Evolutionary conservation across 2,329 filamentous ascomycete genomes (phyloP), one percentile per base, ranked within the genome.

Genomic region (Eurotiales sp.): DNA sequence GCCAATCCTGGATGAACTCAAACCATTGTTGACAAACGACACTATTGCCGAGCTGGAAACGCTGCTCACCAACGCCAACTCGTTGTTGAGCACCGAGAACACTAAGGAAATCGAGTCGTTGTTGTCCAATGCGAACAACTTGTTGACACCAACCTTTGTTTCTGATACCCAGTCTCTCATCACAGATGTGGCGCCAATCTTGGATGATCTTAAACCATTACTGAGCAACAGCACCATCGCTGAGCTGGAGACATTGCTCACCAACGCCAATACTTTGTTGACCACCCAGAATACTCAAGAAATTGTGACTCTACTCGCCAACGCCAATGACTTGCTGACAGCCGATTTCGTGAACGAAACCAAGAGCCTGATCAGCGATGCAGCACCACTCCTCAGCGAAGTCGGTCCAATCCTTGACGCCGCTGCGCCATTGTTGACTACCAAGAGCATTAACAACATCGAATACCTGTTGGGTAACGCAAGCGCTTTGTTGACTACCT

Each of bases 181-280:
- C 14, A 34, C 37, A 14, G 50, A 48, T n/a, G 50, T 21, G n/a
- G 45, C 36, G 22, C 45, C 45, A 21, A 47, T 52, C 8, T 30
- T 48, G 30, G 23, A 42, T 42, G 44, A 46, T 32, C 30, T 46
- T 27, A 46, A 46, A 17, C 44, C 50, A 42, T 37, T 52, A n/a
- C 36, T 52, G 25, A 52, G 43, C 17, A 47, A 46, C 43, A n/a
- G 53, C 32, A 56, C 58, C 51, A 60, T 66, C 29, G 60, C 62
- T 54, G 63, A 66, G 54, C 56, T 67, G 27, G 64, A 66, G 40
- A 54, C 55, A 19, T 53, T 68, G 5, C 59, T 68, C 14, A 57
- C 53, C n/a, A 64, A 66, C 30, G 63, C 59, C 21, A 64, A 62
- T 42, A 40, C 54, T 6, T 50, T 67, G 25, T 55, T 67, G 49